A percentile compares a stretch with the other conserved stretches of the same genome.
These are phyloP conservation scores for Mycena rosella DNA, from an alignment of 768 basidiomycete species.

Conservation along the genomic window DNA sequence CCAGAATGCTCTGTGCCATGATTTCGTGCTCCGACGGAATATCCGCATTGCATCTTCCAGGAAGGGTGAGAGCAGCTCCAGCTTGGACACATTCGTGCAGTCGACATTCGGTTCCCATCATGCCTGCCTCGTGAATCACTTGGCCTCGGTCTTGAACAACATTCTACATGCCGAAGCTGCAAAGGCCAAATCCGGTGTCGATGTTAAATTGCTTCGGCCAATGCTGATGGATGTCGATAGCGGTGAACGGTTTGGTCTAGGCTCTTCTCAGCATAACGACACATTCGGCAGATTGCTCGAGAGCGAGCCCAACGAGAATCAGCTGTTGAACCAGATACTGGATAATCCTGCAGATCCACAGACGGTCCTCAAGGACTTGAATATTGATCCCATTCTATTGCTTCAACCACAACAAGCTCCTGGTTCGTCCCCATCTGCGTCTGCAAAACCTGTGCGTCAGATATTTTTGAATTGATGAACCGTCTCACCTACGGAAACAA, in stretches of 20 bases:
- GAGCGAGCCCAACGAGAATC: neutral
- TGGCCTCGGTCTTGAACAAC: neutral
- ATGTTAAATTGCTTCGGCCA: neutral
- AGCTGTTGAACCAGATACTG: neutral
- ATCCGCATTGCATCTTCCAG: neutral
- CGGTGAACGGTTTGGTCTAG: conserved; percentile 1
- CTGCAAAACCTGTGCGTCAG: no score
- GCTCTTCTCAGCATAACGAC: neutral
- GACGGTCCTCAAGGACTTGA: neutral
- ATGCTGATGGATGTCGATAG: neutral
- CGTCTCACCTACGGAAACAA: no score
- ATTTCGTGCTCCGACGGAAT: conserved; percentile 15
- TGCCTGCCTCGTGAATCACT: neutral
- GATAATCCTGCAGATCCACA: neutral
- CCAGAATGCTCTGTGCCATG: conserved; percentile 12
- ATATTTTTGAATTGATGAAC: no score
- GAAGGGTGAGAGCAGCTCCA: neutral
- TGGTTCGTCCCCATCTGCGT: no score
- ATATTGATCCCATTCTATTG: neutral
- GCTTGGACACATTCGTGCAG: neutral
- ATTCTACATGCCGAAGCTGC: neutral
- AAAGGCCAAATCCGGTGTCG: neutral
- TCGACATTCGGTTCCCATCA: conserved; percentile 10
- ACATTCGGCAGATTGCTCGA: neutral
- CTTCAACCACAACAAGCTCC: neutral